phyloP scores from a whole-genome alignment of 2,329 filamentous ascomycete species.

The Alternaria brassicae region DNA sequence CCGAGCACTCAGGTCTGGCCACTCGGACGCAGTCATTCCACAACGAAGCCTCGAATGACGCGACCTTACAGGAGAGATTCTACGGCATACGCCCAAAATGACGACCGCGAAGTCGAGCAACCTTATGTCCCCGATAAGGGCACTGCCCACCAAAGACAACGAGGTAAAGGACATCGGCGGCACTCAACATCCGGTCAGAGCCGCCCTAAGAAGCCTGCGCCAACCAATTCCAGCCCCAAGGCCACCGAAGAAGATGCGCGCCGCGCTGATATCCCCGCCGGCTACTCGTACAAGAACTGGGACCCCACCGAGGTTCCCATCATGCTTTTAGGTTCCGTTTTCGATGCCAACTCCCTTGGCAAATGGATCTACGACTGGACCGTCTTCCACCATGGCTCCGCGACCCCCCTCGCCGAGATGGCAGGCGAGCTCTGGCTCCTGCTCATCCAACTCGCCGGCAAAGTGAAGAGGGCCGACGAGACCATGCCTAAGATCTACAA shows the following conservation, averaged over 20 bases:
- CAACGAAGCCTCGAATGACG: too few relatives aligned
- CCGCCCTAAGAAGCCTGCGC: conserved; percentile 47
- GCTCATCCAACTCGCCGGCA: conserved; percentile 90
- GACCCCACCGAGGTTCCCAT: conserved; percentile 94
- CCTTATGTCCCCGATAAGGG: too few relatives aligned
- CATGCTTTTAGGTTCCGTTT: conserved; percentile 91
- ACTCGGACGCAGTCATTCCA: too few relatives aligned
- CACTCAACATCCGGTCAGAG: too few relatives aligned
- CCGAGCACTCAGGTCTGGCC: too few relatives aligned
- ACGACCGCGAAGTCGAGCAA: too few relatives aligned
- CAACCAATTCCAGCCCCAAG: conserved; percentile 48
- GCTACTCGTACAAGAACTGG: conserved; percentile 98
- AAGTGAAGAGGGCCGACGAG: conserved; percentile 90
- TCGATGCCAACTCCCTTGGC: conserved; percentile 95
- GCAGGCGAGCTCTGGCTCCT: conserved; percentile 95
- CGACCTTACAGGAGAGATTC: too few relatives aligned
- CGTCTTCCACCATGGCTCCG: conserved; percentile 83
- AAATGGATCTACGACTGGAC: conserved; percentile 99
- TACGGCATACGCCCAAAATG: too few relatives aligned
- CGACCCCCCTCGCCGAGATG: conserved; percentile 84
- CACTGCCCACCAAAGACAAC: too few relatives aligned
- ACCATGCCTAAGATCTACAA: conserved; percentile 74
- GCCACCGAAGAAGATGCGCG: conserved; percentile 72
- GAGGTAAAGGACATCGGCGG: too few relatives aligned
- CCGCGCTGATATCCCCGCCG: conserved; percentile 75